Conservation (phyloP, 805 yeast species). For the Hanseniaspora valbyensis region DNA sequence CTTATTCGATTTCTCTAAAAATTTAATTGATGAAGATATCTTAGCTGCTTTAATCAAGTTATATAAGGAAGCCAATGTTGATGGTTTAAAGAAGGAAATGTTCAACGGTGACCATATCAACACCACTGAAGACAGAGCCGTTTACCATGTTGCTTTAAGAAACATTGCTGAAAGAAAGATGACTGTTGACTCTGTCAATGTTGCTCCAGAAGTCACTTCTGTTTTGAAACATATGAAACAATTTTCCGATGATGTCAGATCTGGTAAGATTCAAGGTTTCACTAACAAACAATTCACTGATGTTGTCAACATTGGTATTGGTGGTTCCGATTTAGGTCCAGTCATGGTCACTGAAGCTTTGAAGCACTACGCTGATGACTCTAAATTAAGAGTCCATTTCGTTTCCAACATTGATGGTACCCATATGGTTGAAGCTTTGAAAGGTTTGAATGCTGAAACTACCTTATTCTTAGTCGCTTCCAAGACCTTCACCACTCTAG, state of each 20-base stretch:
- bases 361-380: conserved; percentile 70
- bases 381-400: conserved; percentile 58
- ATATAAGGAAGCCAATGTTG: conserved; percentile 85
- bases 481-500: conserved; percentile 98
- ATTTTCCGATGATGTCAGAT: conserved; percentile 78
- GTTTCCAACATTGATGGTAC: conserved; percentile 99
- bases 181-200: conserved; percentile 82
- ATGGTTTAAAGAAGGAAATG: conserved; percentile 77
- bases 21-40: conserved; percentile 79
- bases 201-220: conserved; percentile 80
- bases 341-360: conserved; percentile 99
- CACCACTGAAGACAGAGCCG: conserved; percentile 93
- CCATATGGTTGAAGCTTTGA: conserved; percentile 82
- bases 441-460: conserved; percentile 71
- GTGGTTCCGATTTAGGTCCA: conserved; percentile 98
- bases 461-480: conserved; percentile 88
- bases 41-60: conserved; percentile 54
- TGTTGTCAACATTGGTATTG: conserved; percentile 95
- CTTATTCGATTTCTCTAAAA: conserved; percentile 90
- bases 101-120: conserved; percentile 90
- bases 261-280: conserved; percentile 94
- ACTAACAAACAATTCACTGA: conserved; percentile 89
- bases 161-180: conserved; percentile 76
- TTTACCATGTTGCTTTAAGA: conserved; percentile 92
- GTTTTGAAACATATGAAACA: conserved; percentile 95